These are phyloP conservation scores for Botrytis elliptica DNA, from an alignment of 2,329 filamentous ascomycete genomes.

Conservation along the genomic window DNA sequence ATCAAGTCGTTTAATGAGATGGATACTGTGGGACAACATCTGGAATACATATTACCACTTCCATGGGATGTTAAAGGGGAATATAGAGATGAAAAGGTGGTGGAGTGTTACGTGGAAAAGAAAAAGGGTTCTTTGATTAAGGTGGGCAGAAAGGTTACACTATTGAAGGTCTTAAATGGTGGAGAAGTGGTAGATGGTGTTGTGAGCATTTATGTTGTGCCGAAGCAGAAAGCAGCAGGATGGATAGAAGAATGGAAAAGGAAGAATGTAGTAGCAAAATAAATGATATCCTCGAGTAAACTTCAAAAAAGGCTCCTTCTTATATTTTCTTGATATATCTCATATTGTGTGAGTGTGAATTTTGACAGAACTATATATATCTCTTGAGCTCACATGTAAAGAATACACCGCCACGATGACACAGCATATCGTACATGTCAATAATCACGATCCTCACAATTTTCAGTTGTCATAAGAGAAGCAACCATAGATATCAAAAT, in stretches of 20 bases:
- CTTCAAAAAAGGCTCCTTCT: not conserved
- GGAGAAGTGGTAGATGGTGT: conserved; percentile 87
- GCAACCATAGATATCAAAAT: conserved; percentile 1
- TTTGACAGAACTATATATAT: not conserved
- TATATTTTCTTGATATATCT: not conserved
- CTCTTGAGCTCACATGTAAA: not conserved
- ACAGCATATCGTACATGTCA: no score
- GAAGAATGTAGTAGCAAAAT: conserved; percentile 52
- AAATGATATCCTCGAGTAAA: not conserved
- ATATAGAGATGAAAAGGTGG: conserved; percentile 66
- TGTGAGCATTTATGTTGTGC: conserved; percentile 79
- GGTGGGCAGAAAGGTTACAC: conserved; percentile 77
- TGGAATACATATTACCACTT: conserved; percentile 81
- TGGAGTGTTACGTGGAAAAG: conserved; percentile 92
- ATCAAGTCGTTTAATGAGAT: conserved; percentile 83
- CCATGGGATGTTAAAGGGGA: conserved; percentile 75
- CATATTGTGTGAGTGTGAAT: not conserved
- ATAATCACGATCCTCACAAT: not conserved
- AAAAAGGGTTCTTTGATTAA: conserved; percentile 76
- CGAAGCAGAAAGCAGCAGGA: conserved; percentile 62
- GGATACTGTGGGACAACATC: conserved; percentile 71
- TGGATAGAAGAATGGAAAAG: conserved; percentile 87
- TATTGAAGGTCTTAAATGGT: conserved; percentile 71
- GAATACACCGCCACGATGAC: no score
- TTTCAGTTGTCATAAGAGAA: not conserved